Evolutionary conservation across 176 grass and related monocot species (phyloP), one percentile per base, ranked within the genome.

Genomic region (Chloris gayana): DNA sequence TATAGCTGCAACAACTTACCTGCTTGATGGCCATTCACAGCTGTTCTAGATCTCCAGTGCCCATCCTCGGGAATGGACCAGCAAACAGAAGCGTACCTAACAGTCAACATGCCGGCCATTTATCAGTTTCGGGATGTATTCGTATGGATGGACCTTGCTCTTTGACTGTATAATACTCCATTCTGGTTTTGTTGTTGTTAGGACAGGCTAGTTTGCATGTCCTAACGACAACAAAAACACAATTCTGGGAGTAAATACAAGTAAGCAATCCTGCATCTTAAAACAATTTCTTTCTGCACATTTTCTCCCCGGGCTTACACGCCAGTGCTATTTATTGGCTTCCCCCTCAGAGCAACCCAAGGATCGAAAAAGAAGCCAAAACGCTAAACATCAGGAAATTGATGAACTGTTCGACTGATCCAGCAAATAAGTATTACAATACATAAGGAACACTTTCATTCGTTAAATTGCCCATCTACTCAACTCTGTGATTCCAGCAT

Each of bases 351-450:
- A 44, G 17, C n/a, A 59, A 67, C 35, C 42, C 11, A 26, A 30
- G 18, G 77, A 80, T 22, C 57, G 49, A 6, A 11, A 11, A 67
- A 13, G 22, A 74, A 64, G 3, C 24, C 74, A 13, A 34, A 37
- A 45, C 45, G 30, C 15, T 33, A 75, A 75, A 68, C 26, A 84
- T 13, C 72, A 59, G 53, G 64, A 24, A 9, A 14, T 50, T 30
- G 50, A 3, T 26, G 2, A 11, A 15, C 70, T 60, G 24, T 60
- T 60, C 9, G 24, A 26, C 25, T 27, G 24, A 3, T 14, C 57
- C 57, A 1, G 24, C 1, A 24, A 24, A 24, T 24, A 26, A 60
- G 56, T 22, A 59, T 24, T 54, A 25, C 9, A 25, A 3, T 59
- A 9, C 4, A 29, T 61, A 21, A 7, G 9, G 12, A 25, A 24